Evolutionary conservation across 2,329 filamentous ascomycete species (phyloP), one percentile per base, ranked within the genome.

Genomic region (Fusarium acutatum): DNA sequence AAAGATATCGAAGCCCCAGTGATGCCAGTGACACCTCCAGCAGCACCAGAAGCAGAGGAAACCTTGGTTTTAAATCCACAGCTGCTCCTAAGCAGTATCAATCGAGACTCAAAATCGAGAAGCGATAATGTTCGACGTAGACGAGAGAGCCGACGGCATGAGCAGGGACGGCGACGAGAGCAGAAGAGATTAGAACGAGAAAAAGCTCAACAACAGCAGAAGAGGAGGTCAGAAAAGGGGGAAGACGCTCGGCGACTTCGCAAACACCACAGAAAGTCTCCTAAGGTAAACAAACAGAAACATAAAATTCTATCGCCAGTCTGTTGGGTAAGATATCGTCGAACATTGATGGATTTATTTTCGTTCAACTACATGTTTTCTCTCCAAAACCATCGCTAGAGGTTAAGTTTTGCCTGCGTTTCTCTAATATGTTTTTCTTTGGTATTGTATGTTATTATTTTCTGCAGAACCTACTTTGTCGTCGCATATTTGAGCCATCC

Each of bases 231-330:
- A 11, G 4, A 13, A n/a, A 41, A 14, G 0, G 14, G 17, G 12
- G 8, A 5, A n/a, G 40, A 41, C 10, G 20, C 3, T 13, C 18
- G 15, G 7, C 26, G 3, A 46, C 0, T 22, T 49, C 15, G 4
- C 9, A 30, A n/a, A 8, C 13, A 32, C 20, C 20, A 20, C 18
- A 1, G 4, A 1, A 5, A 9, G 12, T 9, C 43, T 28, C 4
- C 0, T 5, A 28, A 28, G 8, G 13, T 7, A 20, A 7, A 15
- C 6, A 28, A 0, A 28, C 13, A 47, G 9, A 47, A 22, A n/a
- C 17, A 15, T 20, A 22, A 30, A 30, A 6, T 7, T 30, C 26
- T 0, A 0, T 22, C 20, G 2, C 26, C 0, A 0, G 9, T 17
- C 5, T 18, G 2, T 22, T 46, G 43, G 43, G 18, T 20, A 46